Percentiles rank a stretch among this genome's conserved stretches.
Evolutionary conservation across 2,329 filamentous ascomycete genomes (phyloP).

Genomic region (Capronia epimyces): DNA sequence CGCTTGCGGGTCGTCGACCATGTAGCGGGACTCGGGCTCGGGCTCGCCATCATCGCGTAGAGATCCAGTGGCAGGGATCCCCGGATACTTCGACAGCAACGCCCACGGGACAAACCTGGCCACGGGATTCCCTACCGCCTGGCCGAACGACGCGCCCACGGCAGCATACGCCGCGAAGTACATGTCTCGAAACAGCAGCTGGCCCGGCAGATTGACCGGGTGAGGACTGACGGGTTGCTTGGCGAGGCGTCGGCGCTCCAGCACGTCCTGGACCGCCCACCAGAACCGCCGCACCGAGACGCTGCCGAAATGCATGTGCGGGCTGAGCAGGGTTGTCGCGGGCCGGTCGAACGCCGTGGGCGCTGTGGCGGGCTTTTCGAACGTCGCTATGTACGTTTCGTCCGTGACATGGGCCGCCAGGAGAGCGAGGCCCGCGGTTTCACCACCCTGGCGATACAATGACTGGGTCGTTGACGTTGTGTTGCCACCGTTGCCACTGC

Average conservation of each 20-base stretch:
- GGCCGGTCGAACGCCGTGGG: conserved; percentile 68
- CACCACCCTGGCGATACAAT: conserved; percentile 56
- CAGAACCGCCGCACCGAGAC: conserved; percentile 68
- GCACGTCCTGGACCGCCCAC: conserved; percentile 61
- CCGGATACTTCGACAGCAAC: conserved; percentile 54
- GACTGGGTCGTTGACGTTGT: too few relatives aligned
- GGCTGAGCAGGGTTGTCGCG: conserved; percentile 67
- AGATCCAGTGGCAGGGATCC: conserved; percentile 38
- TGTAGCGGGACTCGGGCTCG: too few relatives aligned
- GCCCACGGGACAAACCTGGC: conserved; percentile 77
- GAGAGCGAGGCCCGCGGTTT: conserved; percentile 55
- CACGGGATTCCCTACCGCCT: conserved; percentile 60
- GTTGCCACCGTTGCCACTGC: conserved; percentile 49
- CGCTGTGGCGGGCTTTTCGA: conserved; percentile 69
- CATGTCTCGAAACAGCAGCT: conserved; percentile 75
- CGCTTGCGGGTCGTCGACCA: conserved; percentile 57
- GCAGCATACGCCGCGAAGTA: conserved; percentile 72
- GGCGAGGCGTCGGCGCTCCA: conserved; percentile 52
- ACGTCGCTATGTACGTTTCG: conserved; percentile 63
- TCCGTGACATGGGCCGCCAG: conserved; percentile 58
- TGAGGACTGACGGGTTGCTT: conserved; percentile 52
- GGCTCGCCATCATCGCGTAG: too few relatives aligned
- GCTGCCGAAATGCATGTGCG: conserved; percentile 68
- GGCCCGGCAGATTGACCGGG: conserved; percentile 65
- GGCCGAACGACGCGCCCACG: conserved; percentile 58